Evolutionary conservation across 2,329 filamentous ascomycete species (phyloP).

Genomic region (Neofusicoccum kwambonambiense): DNA sequence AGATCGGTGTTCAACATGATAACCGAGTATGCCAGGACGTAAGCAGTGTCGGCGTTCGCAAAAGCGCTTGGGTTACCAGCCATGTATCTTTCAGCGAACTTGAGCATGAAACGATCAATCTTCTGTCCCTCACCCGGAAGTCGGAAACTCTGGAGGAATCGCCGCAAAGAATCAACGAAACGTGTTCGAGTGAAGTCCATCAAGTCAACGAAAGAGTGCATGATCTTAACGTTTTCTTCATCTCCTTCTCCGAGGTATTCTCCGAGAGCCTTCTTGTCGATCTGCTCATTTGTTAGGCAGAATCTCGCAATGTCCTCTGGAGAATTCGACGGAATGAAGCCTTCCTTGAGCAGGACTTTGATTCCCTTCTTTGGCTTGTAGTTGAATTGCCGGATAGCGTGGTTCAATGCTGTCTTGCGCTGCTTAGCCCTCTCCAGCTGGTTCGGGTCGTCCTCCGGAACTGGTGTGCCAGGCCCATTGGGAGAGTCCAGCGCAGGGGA

Average conservation of each 20-base stretch:
- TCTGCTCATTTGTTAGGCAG: constrained; percentile 72
- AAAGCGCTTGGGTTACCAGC: constrained; percentile 95
- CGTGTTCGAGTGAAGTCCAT: constrained; percentile 93
- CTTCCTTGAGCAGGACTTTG: constrained; percentile 77
- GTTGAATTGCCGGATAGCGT: constrained; percentile 90
- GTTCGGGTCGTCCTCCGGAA: constrained; percentile 80
- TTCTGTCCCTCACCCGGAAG: constrained; percentile 96
- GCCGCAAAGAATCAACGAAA: constrained; percentile 87
- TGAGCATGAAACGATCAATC: constrained; percentile 99
- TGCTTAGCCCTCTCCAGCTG: constrained; percentile 95
- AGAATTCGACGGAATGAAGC: constrained; percentile 78
- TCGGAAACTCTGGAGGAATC: constrained; percentile 92
- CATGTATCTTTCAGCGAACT: constrained; percentile 95
- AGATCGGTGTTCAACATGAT: constrained; percentile 96
- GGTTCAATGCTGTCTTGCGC: constrained; percentile 85
- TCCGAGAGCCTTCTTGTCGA: constrained; percentile 90
- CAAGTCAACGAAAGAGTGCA: constrained; percentile 94
- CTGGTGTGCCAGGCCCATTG: constrained; percentile 25
- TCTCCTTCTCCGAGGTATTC: constrained; percentile 96
- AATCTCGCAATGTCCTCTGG: constrained; percentile 84
- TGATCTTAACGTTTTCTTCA: constrained; percentile 88
- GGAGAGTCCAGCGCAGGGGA: constrained; percentile 10
- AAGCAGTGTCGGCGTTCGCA: constrained; percentile 96
- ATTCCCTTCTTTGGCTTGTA: constrained; percentile 96
- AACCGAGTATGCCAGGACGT: constrained; percentile 92